phyloP scores from a whole-genome alignment of 2,329 filamentous ascomycete genomes.

The Periconia macrospinosa region DNA sequence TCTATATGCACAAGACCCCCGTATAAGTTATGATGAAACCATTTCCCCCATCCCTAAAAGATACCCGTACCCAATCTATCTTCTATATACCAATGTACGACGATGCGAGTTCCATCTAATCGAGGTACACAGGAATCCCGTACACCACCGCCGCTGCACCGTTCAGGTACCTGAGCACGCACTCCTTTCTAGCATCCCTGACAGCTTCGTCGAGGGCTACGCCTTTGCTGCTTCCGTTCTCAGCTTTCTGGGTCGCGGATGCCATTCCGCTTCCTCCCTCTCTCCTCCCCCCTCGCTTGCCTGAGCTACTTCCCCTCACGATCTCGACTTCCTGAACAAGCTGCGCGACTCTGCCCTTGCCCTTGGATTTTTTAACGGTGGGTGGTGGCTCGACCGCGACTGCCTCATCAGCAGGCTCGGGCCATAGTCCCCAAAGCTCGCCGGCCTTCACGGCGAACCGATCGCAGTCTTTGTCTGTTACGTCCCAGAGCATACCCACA shows the following conservation, averaged over 20 bases:
- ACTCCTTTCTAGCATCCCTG: conserved; percentile 71
- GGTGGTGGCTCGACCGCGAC: conserved; percentile 19
- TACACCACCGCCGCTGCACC: conserved; percentile 93
- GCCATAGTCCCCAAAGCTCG: conserved; percentile 81
- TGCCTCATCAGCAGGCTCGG: conserved; percentile 41
- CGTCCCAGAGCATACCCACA: conserved; percentile 94
- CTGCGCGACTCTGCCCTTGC: conserved; percentile 30
- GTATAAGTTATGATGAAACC: too few species aligned
- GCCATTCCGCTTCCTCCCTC: conserved; percentile 24
- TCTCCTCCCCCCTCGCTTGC: conserved; percentile 24
- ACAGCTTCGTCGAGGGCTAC: conserved; percentile 76
- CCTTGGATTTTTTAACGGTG: conserved; percentile 32
- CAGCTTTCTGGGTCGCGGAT: conserved; percentile 6
- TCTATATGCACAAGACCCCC: too few species aligned
- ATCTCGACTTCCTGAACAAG: conserved; percentile 29
- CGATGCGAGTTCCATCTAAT: conserved; percentile 15
- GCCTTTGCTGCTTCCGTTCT: conserved; percentile 26
- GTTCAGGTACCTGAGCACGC: conserved; percentile 87
- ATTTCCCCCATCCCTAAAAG: too few species aligned
- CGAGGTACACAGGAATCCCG: conserved; percentile 86
- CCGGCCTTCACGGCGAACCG: conserved; percentile 79
- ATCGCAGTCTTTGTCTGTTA: conserved; percentile 96
- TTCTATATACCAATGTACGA: too few species aligned
- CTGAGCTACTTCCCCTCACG: conserved; percentile 12
- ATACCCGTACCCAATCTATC: too few species aligned